These are phyloP conservation scores for Colletotrichum eremochloae DNA, from an alignment of 2,329 filamentous ascomycete species.

Conservation along the genomic window DNA sequence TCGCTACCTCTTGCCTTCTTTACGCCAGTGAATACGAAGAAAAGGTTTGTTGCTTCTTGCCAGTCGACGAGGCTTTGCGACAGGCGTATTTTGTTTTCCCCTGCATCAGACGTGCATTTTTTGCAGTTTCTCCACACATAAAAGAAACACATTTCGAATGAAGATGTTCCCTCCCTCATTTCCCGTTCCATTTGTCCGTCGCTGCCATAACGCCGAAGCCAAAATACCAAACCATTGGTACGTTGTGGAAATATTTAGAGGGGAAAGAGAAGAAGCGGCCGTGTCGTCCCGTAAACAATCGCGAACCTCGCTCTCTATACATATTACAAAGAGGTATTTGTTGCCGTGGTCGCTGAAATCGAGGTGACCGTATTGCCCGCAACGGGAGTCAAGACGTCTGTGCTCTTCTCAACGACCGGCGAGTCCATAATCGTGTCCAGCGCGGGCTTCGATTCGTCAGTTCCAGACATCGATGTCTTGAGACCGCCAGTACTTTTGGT, in stretches of 20 bases:
- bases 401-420: slow-evolving; percentile 49
- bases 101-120: slow-evolving; percentile 21
- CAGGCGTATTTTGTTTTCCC: not conserved
- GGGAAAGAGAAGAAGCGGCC: slow-evolving; percentile 11
- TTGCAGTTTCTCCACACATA: slow-evolving; percentile 3
- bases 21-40: slow-evolving; percentile 20
- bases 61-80: slow-evolving; percentile 9
- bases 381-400: slow-evolving; percentile 42
- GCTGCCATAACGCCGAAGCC: slow-evolving; percentile 37
- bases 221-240: slow-evolving; percentile 17
- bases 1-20: slow-evolving; percentile 18
- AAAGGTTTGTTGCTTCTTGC: slow-evolving; percentile 18
- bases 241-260: slow-evolving; percentile 26
- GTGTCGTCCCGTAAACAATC: slow-evolving; percentile 3
- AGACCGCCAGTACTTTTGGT: slow-evolving; percentile 42
- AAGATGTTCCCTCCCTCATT: slow-evolving; percentile 9
- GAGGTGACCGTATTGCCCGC: slow-evolving; percentile 27
- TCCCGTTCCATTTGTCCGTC: slow-evolving; percentile 31
- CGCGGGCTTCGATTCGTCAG: slow-evolving; percentile 57
- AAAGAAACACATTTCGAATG: slow-evolving; percentile 5
- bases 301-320: slow-evolving; percentile 43
- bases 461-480: slow-evolving; percentile 32
- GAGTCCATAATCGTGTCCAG: slow-evolving; percentile 53
- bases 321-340: slow-evolving; percentile 52
- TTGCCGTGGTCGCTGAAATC: slow-evolving; percentile 23